Conservation (phyloP, 306 rosid genomes). For the Citrullus amarus region DNA sequence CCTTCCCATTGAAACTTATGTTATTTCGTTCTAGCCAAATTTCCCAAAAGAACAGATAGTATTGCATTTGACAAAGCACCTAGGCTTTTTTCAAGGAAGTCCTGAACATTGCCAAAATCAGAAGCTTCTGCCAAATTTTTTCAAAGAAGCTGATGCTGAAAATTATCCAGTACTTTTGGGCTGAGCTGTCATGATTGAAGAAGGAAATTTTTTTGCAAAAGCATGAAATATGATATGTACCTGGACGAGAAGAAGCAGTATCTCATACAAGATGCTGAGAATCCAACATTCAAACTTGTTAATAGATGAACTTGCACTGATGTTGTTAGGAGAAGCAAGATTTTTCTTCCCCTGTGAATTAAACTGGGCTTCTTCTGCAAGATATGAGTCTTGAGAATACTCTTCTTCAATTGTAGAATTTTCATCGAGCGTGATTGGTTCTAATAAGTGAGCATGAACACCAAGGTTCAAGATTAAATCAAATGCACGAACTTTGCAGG, state of each 20-base stretch:
- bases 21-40: background rate
- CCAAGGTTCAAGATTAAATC: conserved; percentile 96
- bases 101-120: background rate
- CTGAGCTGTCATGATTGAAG: background rate
- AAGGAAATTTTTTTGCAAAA: background rate
- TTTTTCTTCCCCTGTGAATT: conserved; percentile 42
- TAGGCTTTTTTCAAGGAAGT: background rate
- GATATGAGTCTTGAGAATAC: conserved; percentile 69
- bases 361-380: conserved; percentile 55
- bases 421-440: conserved; percentile 56
- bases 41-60: background rate
- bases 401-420: conserved; percentile 78
- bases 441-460: conserved; percentile 94
- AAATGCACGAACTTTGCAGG: conserved; percentile 88
- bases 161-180: background rate
- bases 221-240: conserved; percentile 26
- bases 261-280: conserved; percentile 75
- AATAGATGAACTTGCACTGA: conserved; percentile 47
- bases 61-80: background rate
- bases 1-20: background rate
- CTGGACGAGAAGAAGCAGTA: conserved; percentile 92
- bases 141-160: background rate
- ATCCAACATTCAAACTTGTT: conserved; percentile 79
- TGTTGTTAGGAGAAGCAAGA: conserved; percentile 34
- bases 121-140: background rate